phyloP scores from a whole-genome alignment of 1,284 basidiomycete genomes.

The Ceratobasidium sp. region DNA sequence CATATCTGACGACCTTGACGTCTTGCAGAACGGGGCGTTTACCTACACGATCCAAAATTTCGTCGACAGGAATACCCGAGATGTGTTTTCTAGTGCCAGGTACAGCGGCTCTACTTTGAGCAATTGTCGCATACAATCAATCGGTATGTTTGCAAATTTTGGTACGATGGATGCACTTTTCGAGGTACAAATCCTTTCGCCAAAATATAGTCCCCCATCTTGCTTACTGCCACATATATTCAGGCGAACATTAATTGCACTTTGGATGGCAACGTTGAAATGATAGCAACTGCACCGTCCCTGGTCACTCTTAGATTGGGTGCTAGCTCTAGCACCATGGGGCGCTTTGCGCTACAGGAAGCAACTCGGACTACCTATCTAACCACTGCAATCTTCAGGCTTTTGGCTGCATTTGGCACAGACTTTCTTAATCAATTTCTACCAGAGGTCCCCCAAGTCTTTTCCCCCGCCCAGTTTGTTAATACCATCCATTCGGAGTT shows the following conservation, averaged over 20 bases:
- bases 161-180: not conserved
- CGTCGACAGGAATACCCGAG: not conserved
- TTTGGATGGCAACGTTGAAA: not conserved
- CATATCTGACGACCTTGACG: not conserved
- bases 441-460: not conserved
- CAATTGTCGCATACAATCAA: not conserved
- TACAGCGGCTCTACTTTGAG: conserved; percentile 8
- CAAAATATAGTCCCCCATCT: no score
- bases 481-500: not conserved
- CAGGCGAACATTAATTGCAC: conserved; percentile 19
- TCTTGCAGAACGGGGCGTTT: conserved; percentile 3
- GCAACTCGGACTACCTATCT: not conserved
- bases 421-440: conserved; percentile 17
- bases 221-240: not conserved
- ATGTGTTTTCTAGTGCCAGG: not conserved
- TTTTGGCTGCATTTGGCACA: not conserved
- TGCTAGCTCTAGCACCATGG: not conserved
- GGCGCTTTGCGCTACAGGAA: not conserved
- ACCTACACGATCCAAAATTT: conserved; percentile 17
- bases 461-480: not conserved
- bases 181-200: not conserved
- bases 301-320: not conserved
- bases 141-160: conserved; percentile 9
- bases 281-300: conserved; percentile 7
- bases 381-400: not conserved